Conservation (phyloP, 1,139 yeast genomes). For the Pichia sp. region DNA sequence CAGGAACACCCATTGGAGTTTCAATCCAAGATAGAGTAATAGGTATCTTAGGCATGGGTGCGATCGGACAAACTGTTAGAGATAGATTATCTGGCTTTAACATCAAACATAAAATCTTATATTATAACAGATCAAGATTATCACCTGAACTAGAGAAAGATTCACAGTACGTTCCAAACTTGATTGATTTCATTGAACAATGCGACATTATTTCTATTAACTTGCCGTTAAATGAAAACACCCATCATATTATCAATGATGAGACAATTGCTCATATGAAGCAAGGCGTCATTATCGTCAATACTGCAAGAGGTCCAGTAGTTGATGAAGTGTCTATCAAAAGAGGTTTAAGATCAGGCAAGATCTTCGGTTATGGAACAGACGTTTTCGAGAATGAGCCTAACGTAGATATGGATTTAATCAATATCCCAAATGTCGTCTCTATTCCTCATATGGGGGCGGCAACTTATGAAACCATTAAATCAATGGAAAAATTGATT, state of each 20-base stretch:
- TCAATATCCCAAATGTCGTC: constrained; percentile 50
- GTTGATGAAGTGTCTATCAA: constrained; percentile 51
- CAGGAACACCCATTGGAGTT: constrained; percentile 43
- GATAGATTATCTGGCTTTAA: constrained; percentile 62
- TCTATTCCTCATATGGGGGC: constrained; percentile 83
- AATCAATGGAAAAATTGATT: constrained; percentile 47
- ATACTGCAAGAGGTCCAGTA: constrained; percentile 58
- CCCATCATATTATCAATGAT: constrained; percentile 47
- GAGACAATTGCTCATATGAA: constrained; percentile 54
- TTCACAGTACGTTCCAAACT: constrained; percentile 45
- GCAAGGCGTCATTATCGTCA: constrained; percentile 58
- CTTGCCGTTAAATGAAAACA: constrained; percentile 50
- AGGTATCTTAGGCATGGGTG: constrained; percentile 78
- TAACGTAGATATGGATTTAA: constrained; percentile 49
- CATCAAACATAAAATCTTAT: constrained; percentile 50
- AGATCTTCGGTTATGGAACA: constrained; percentile 68
- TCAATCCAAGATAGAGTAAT: constrained; percentile 59
- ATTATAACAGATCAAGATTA: constrained; percentile 57
- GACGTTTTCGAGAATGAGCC: constrained; percentile 90
- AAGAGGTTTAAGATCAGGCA: constrained; percentile 57
- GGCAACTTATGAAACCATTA: constrained; percentile 50
- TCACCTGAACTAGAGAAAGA: constrained; percentile 45
- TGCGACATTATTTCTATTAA: constrained; percentile 59
- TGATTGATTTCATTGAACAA: constrained; percentile 49
- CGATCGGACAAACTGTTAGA: constrained; percentile 68